Conservation (phyloP, 2,329 filamentous ascomycete species). For the Neonectria coccinea region DNA sequence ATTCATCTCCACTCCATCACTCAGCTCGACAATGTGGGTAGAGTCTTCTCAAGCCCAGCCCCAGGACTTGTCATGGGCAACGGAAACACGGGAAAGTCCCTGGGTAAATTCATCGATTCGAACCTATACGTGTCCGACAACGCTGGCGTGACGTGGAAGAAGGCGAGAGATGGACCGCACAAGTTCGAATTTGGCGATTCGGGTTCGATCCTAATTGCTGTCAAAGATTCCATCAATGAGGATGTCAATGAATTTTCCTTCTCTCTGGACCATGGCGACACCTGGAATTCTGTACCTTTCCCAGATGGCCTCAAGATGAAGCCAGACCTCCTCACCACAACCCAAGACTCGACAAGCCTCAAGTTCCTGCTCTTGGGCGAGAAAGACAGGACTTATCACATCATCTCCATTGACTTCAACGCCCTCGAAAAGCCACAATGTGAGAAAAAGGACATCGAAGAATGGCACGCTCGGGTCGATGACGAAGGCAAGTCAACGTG, state of each 20-base stretch:
- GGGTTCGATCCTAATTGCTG: conserved; percentile 86
- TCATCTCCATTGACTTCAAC: conserved; percentile 86
- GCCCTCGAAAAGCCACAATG: conserved; percentile 85
- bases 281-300: conserved; percentile 80
- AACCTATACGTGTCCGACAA: conserved; percentile 91
- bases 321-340: conserved; percentile 83
- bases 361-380: conserved; percentile 87
- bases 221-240: conserved; percentile 77
- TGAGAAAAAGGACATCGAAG: conserved; percentile 81
- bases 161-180: conserved; percentile 82
- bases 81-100: conserved; percentile 84
- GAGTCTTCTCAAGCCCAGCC: conserved; percentile 92
- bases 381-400: conserved; percentile 66
- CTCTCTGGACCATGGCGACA: conserved; percentile 89
- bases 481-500: conserved; percentile 85
- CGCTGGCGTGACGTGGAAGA: conserved; percentile 86
- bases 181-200: conserved; percentile 98
- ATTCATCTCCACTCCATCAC: conserved; percentile 95
- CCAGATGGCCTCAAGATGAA: conserved; percentile 74
- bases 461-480: conserved; percentile 87
- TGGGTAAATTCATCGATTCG: conserved; percentile 78
- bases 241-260: conserved; percentile 72
- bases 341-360: conserved; percentile 90
- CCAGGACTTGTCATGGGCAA: conserved; percentile 94
- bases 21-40: conserved; percentile 81